Conservation (phyloP, 2,329 filamentous ascomycete species). For the Clarireedia hainanense region DNA sequence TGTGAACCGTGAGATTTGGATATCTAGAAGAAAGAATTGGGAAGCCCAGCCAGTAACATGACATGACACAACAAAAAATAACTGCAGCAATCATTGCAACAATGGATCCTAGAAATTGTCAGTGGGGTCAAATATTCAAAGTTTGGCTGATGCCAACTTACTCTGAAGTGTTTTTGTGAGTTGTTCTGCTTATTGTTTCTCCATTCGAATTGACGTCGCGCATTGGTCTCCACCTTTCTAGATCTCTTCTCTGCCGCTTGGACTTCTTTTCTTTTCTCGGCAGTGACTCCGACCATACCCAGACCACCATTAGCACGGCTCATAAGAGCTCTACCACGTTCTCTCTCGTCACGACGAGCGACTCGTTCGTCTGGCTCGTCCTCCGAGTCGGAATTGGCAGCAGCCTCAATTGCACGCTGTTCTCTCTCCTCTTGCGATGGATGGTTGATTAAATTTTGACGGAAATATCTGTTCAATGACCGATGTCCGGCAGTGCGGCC, state of each 20-base stretch:
- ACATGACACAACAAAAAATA: slow-evolving; percentile 6
- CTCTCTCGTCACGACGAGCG: slow-evolving; percentile 31
- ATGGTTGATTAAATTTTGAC: slow-evolving; percentile 84
- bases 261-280: slow-evolving; percentile 65
- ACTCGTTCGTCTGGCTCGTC: slow-evolving; percentile 35
- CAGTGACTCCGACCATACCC: slow-evolving; percentile 71
- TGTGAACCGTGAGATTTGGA: background rate
- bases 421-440: slow-evolving; percentile 72
- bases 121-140: slow-evolving; percentile 10
- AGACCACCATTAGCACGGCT: slow-evolving; percentile 63
- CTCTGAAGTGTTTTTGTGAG: slow-evolving; percentile 56
- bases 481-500: slow-evolving; percentile 87
- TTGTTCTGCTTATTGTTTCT: slow-evolving; percentile 68
- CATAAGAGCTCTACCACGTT: slow-evolving; percentile 47
- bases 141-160: slow-evolving; percentile 30
- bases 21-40: slow-evolving; percentile 1
- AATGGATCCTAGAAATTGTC: slow-evolving; percentile 28
- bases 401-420: slow-evolving; percentile 53
- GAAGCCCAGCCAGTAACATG: slow-evolving; percentile 2
- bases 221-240: slow-evolving; percentile 54
- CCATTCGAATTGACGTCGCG: slow-evolving; percentile 57
- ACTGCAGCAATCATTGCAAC: slow-evolving; percentile 24
- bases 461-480: slow-evolving; percentile 78
- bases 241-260: slow-evolving; percentile 60
- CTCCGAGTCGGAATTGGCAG: slow-evolving; percentile 39